These are phyloP conservation scores for Cajanus cajan DNA, from an alignment of 306 rosid species.

Conservation along the genomic window DNA sequence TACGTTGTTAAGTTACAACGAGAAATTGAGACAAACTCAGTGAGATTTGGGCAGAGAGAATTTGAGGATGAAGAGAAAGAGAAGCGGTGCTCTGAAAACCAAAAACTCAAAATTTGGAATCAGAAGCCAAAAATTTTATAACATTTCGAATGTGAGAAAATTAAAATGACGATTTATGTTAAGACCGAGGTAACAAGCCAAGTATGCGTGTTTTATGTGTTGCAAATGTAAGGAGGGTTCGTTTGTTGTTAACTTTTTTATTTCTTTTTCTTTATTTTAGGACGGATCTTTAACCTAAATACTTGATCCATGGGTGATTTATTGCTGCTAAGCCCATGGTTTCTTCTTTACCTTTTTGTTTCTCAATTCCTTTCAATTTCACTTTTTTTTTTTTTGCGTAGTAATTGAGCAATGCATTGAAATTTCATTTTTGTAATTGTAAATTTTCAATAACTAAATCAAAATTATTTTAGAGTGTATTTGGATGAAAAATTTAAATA, in stretches of 20 bases:
- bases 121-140: background rate
- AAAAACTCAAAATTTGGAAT: conserved; percentile 19
- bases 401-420: background rate
- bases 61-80: background rate
- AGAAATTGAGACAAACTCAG: conserved; percentile 17
- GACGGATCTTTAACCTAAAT: background rate
- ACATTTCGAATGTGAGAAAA: background rate
- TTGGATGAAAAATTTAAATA: no score
- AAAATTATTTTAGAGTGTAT: no score
- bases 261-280: background rate
- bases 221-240: background rate
- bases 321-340: background rate
- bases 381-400: background rate
- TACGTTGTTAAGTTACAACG: conserved; percentile 18
- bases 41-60: conserved; percentile 18
- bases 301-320: background rate
- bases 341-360: background rate
- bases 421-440: no score
- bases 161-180: conserved; percentile 4
- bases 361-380: background rate
- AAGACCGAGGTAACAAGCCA: background rate
- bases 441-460: no score
- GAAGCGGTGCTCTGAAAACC: conserved; percentile 29
- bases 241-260: background rate
- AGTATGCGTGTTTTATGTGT: background rate